These are phyloP conservation scores for Shiraia sp. DNA, from an alignment of 2,329 filamentous ascomycete species.

Conservation along the genomic window DNA sequence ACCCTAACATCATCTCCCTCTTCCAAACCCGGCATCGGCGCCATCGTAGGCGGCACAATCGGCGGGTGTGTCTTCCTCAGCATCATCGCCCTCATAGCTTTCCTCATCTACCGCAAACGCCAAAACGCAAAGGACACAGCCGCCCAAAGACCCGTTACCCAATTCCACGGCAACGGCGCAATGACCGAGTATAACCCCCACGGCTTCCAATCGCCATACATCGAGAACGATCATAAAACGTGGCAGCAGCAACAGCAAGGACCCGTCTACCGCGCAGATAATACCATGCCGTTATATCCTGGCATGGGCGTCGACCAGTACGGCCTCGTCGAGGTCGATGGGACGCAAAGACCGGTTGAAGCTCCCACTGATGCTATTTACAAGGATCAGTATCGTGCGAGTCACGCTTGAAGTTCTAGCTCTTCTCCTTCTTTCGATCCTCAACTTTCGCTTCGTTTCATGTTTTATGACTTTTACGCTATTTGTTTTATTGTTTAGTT, in stretches of 20 bases:
- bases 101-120: constrained; percentile 25
- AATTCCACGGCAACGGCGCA: not conserved
- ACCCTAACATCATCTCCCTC: not conserved
- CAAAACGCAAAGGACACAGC: constrained; percentile 2
- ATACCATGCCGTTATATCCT: constrained; percentile 7
- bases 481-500: not conserved
- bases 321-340: constrained; percentile 16
- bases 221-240: constrained; percentile 6
- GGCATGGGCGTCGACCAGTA: constrained; percentile 5
- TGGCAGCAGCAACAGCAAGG: constrained; percentile 5
- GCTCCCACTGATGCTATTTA: constrained; percentile 3
- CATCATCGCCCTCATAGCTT: constrained; percentile 23
- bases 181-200: constrained; percentile 13
- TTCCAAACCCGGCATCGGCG: constrained; percentile 23
- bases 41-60: constrained; percentile 40
- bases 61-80: constrained; percentile 32
- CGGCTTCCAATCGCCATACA: constrained; percentile 9
- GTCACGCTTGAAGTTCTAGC: too few species aligned
- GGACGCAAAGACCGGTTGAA: constrained; percentile 10
- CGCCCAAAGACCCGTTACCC: not conserved
- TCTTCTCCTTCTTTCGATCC: too few species aligned
- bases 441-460: too few species aligned
- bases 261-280: not conserved
- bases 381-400: not conserved
- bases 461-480: too few species aligned